Evolutionary conservation across 805 yeast genomes (phyloP), one percentile per base, ranked within the genome.

Genomic region (Grigorovia humatica): DNA sequence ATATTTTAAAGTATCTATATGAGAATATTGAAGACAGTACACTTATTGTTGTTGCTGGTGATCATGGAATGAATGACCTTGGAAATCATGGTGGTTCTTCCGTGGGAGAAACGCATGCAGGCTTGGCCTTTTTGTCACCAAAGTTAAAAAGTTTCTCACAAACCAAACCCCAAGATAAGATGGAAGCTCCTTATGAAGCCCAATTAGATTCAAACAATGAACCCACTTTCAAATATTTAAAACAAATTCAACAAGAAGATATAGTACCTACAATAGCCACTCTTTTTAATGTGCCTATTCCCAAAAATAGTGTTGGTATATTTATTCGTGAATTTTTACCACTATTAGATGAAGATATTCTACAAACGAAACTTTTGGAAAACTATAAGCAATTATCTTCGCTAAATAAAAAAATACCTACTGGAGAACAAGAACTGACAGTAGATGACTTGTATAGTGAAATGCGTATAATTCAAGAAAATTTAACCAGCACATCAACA

Each of bases 81-180:
- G 97, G 97, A 1, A 91, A 90, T 60, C 98, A 93, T 65, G 99
- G 99, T 8, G 99, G 98, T 1, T 87, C 97, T 0, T 85, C 96
- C 2, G 64, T 75, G 0, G 96, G 96, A 1, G 99, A 93, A 66
- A 91, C 97, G 0, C 85, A 89, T 15, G 84, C 99, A 1, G 97
- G 85, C 0, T 60, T 93, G 61, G 70, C 81, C 1, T 74, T 91
- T 44, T 70, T 85, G 0, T 83, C 96, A 0, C 79, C 83, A 9
- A 76, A 76, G 57, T 76, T 89, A 51, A 56, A 69, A 48, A 51
- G 59, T 1, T 56, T 63, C 12, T 65, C 67, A 4, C 50, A 44
- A 18, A 63, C 58, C 49, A 43, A 49, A 23, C 4, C 15, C 9
- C 17, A 13, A 7, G 17, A 7, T 15, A 20, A 44, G 23, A 51